A percentile compares a stretch with the other conserved stretches of the same genome.
These are phyloP conservation scores for Fusarium multiceps DNA, from an alignment of 2,329 filamentous ascomycete genomes.

Conservation along the genomic window DNA sequence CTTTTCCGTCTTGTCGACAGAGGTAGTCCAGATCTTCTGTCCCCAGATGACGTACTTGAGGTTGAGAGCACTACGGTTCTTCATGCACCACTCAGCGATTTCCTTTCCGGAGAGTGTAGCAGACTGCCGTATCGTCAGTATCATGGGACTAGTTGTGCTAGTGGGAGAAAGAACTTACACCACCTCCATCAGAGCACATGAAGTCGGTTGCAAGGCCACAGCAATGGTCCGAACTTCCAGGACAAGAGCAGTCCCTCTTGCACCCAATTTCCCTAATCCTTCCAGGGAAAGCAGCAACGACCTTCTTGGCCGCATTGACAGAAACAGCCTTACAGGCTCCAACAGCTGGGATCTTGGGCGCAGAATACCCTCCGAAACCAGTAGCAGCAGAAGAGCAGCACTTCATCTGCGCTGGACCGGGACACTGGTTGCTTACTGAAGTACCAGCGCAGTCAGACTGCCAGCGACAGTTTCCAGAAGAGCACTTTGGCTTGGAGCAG, in stretches of 20 bases:
- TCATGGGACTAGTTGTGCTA: neutral
- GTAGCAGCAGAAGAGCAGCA: constrained; percentile 51
- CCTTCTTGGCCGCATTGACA: constrained; percentile 50
- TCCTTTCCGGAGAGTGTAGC: constrained; percentile 54
- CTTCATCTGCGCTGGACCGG: constrained; percentile 53
- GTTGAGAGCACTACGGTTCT: constrained; percentile 53
- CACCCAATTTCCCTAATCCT: constrained; percentile 51
- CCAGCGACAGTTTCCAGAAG: constrained; percentile 54
- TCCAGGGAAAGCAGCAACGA: constrained; percentile 52
- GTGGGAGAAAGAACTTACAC: constrained; percentile 45
- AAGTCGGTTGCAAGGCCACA: constrained; percentile 54
- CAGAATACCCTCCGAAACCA: constrained; percentile 52
- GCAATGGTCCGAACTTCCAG: constrained; percentile 52
- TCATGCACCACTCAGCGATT: constrained; percentile 63
- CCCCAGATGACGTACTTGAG: constrained; percentile 64
- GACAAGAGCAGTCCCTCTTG: constrained; percentile 49
- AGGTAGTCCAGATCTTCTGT: constrained; percentile 59
- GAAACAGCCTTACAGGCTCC: constrained; percentile 52
- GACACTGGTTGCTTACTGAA: constrained; percentile 49
- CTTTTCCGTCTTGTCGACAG: constrained; percentile 49
- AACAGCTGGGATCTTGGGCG: constrained; percentile 50
- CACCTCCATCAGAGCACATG: constrained; percentile 54
- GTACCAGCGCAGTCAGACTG: constrained; percentile 52
- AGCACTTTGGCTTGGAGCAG: constrained; percentile 56
- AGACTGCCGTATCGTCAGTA: constrained; percentile 38